Base-by-base conservation (phyloP, 495 filamentous ascomycete genomes). In the Usnea hakonensis region DNA sequence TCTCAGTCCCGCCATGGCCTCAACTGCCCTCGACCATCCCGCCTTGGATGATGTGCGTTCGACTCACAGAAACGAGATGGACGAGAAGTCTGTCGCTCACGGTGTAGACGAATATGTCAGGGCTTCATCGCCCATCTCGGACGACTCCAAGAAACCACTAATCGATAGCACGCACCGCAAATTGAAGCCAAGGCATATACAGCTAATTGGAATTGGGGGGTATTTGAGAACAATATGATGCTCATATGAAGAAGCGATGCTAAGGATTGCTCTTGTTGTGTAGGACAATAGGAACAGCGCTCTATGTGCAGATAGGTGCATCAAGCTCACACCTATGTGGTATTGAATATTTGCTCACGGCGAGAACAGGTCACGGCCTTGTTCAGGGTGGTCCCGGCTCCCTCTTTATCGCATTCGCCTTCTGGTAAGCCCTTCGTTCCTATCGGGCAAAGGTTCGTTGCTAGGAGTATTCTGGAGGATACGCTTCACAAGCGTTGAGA, bases 141-240 rank as follows among this genome's bases (percentile, higher is more conserved):
- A 61, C 23, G 48, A 41, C 50, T 62, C 62, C 23, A 33, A 65
- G 30, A 63, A 69, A 52, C 61, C 61, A 23, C 19, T 46, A 21
- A 63, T 62, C 58, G 81, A 84, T 60, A 72, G 74, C 46, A 85
- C 82, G 11, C 78, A 81, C 19, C 83, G 85, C 11, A 81, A 78
- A 65, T 73, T 89, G 28, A 84, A 84, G 58, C 80, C 84, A 23
- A 77, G 87, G 53, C 87, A 90, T 69, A 82, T 89, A 58, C 85
- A 89, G 66, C 74, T 91, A 60, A 90, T 90, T 58, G 87, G 85
- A 44, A 85, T 90, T 65, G 88, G 88, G 41, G 88, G 88, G 38
- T 67, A 53, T 37, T 33, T 8, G 2, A 6, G 9, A 10, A 40
- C 2, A 6, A 2, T 41, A 8, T 3, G 13, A 4, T 3, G 3